Evolutionary conservation across 768 basidiomycete genomes (phyloP), one percentile per base, ranked within the genome.

Genomic region (Epithele typhae): DNA sequence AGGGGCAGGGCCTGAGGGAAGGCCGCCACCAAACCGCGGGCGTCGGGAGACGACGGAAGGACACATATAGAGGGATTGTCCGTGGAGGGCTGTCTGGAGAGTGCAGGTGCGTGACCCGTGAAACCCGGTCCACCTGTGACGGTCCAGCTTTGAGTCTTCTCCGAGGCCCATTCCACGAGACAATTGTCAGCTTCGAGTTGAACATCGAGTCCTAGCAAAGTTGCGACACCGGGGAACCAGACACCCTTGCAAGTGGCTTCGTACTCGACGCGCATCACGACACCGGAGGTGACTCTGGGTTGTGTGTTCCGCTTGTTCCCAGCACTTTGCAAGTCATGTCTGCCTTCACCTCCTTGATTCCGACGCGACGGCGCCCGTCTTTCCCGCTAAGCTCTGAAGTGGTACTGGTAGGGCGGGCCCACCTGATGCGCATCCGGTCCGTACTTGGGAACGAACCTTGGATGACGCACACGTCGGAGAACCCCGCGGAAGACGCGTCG

Each of bases 171-270:
- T 14, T 71, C 64, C 18, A 87, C 73, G 47, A 87, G 82, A 19
- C 81, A 83, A 22, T 79, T 79, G 56, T 81, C 82, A 8, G 78
- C 74, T 50, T 83, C 80, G 11, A 92, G 70, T 10, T 76, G 75
- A 25, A 88, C 74, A 56, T 91, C 88, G 73, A 91, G 68, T 9
- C 87, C 89, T 17, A 92, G 71, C 56, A 88, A 68, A 3, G 85
- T 90, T 3, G 89, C 89, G 4, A 89, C 87, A 2, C 87, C 89
- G 33, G 87, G 82, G 58, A 81, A 89, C 84, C 86, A 91, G 36
- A 91, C 67, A 11, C 84, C 84, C 51, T 78, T 81, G 64, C 87
- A 90, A 3, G 78, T 75, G 32, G 76, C 87, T 51, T 79, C 82
- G 60, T 87, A 89, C 46, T 84, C 78, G 14, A 90, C 64, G 34